Percentiles rank a stretch among this genome's conserved stretches.
These are phyloP conservation scores for Saccharomyces hybrid DNA, from an alignment of 1,139 yeast genomes.

Conservation along the genomic window DNA sequence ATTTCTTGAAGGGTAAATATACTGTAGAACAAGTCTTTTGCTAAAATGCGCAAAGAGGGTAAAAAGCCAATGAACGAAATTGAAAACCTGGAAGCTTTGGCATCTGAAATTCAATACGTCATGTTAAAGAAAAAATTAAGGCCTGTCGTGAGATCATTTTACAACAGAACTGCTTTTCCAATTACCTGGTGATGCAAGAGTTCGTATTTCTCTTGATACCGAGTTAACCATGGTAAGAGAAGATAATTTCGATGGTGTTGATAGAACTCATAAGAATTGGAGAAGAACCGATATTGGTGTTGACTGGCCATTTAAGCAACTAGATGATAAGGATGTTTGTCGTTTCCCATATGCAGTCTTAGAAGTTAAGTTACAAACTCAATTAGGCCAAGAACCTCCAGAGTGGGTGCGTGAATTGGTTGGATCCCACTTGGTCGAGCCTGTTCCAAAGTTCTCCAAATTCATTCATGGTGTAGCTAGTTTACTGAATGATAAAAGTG, in stretches of 20 bases:
- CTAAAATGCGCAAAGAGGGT: slow-evolving; percentile 86
- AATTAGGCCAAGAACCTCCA: slow-evolving; percentile 97
- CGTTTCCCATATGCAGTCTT: slow-evolving; percentile 95
- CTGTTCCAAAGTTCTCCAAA: slow-evolving; percentile 94
- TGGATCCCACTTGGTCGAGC: slow-evolving; percentile 88
- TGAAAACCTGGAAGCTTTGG: slow-evolving; percentile 84
- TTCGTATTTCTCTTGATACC: slow-evolving; percentile 93
- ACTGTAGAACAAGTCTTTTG: slow-evolving; percentile 88
- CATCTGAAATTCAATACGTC: slow-evolving; percentile 86
- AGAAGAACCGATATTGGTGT: slow-evolving; percentile 97
- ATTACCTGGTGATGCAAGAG: slow-evolving; percentile 97
- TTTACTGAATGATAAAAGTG: slow-evolving; percentile 70
- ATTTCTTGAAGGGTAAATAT: slow-evolving; percentile 71
- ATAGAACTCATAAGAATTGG: slow-evolving; percentile 91
- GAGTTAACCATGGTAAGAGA: slow-evolving; percentile 94
- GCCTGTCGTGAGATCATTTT: slow-evolving; percentile 92
- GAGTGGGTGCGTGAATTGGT: slow-evolving; percentile 92
- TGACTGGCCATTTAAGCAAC: slow-evolving; percentile 85
- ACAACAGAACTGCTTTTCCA: slow-evolving; percentile 96
- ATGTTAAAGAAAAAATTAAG: slow-evolving; percentile 74
- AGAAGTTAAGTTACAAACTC: slow-evolving; percentile 95
- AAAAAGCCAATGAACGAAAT: slow-evolving; percentile 81
- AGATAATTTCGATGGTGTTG: slow-evolving; percentile 88
- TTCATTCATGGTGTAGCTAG: slow-evolving; percentile 94
- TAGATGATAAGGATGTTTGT: slow-evolving; percentile 76